These are phyloP conservation scores for Aurantiochytrium sp. DNA, from an alignment of 108 stramenopile genomes.

Conservation along the genomic window DNA sequence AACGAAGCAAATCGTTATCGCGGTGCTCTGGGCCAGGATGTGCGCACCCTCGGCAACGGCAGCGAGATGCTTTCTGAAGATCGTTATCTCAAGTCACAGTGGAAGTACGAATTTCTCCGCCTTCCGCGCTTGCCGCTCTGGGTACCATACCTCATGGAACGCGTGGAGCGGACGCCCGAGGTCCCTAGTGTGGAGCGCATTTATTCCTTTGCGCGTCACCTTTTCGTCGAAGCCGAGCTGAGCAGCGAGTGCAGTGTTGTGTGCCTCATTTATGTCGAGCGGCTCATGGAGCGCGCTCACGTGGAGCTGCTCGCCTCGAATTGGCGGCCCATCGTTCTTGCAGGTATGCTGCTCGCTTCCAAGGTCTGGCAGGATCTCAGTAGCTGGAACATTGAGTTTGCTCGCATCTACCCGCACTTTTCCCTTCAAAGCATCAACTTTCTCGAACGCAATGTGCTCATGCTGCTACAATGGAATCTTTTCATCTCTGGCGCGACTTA, in stretches of 20 bases:
- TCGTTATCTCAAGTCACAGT: background rate
- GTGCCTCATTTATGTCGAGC: conserved; percentile 94
- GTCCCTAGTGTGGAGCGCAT: conserved; percentile 16
- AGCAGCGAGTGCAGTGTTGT: conserved; percentile 93
- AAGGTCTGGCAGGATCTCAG: conserved; percentile 99
- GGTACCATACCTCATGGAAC: background rate
- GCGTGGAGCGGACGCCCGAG: background rate
- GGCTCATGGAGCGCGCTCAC: conserved; percentile 78
- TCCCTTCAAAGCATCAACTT: conserved; percentile 77
- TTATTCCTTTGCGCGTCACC: background rate
- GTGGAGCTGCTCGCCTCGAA: conserved; percentile 79
- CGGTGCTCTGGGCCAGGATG: background rate
- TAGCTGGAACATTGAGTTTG: conserved; percentile 95
- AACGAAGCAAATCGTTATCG: background rate
- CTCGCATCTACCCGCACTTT: conserved; percentile 88
- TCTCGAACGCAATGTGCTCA: conserved; percentile 75
- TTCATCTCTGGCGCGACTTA: conserved; percentile 84
- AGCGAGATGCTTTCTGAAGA: background rate
- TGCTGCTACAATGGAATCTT: conserved; percentile 85
- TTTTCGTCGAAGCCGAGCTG: conserved; percentile 60
- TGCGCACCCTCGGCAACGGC: background rate
- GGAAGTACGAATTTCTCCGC: background rate
- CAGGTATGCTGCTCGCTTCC: conserved; percentile 85
- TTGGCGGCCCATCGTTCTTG: conserved; percentile 93
- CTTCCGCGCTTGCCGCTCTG: background rate